Base-by-base conservation (phyloP, 371 early-diverging fungal genomes). In the Fennellomyces sp. region DNA sequence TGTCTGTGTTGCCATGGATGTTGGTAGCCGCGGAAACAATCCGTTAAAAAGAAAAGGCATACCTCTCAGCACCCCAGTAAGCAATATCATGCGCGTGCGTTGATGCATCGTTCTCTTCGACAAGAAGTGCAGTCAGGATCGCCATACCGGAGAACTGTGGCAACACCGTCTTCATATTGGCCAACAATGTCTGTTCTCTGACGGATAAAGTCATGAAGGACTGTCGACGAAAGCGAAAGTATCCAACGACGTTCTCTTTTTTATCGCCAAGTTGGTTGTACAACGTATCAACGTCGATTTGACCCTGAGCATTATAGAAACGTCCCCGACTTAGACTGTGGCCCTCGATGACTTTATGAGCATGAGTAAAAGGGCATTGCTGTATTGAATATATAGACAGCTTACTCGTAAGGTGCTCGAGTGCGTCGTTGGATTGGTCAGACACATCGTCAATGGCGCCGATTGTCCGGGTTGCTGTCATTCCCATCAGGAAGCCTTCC, bases 211-310 rank as follows among this genome's bases (percentile, higher is more conserved):
- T 39, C 11, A 65, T 33, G 5, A 35, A 38, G 2, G 65, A 47
- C 12, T 65, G 58, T n/a, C 65, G 54, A 33, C 65, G 54, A 45
- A 65, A 65, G 19, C 56, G 55, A 56, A 65, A 65, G n/a, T 60
- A 65, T 4, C 65, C 65, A 25, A 65, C 28, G 0, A 65, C 60
- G 2, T 25, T 28, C 0, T 36, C 39, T 12, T 45, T 45, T 27
- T 27, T 42, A 6, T 51, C 41, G 10, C 39, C 35, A 7, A 47
- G n/a, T 26, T 54, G 59, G 27, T 48, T 42, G 23, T 28, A 11
- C 26, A 62, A 23, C 26, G 23, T 49, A 7, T 56, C 41, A 17
- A 27, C 21, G 12, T 56, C 38, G 8, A 49, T 48, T 17, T 52
- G 29, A 17, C 59, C 52, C 30, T 52, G 54, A 13, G 29, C 30